Evolutionary conservation across 2,329 filamentous ascomycete species (phyloP), one percentile per base, ranked within the genome.

Genomic region (Aspergillus sp.): DNA sequence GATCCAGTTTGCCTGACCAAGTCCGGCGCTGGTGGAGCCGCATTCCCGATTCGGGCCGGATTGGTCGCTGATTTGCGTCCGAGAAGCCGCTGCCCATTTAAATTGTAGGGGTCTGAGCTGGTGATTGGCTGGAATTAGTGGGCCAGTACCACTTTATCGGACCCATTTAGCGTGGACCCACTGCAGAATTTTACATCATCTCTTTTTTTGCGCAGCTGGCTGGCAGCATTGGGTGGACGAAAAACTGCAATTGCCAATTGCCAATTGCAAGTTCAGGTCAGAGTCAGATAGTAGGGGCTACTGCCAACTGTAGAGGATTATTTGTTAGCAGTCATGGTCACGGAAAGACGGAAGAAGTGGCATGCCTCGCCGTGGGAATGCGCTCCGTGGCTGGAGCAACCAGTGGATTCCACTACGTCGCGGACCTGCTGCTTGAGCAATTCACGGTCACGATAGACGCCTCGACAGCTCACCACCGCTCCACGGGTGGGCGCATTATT

Each of bases 41-140:
- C 61, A 63, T 64, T 49, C 61, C 64, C 64, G 64, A 66, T 59
- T 66, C 64, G 64, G 64, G 57, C 64, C 63, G 64, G 64, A 59
- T 57, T 62, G 49, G 58, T 56, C 33, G 48, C 33, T 51, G 56
- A 54, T 58, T 58, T 61, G 59, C 59, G 56, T 61, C 61, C 61
- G 63, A 66, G 58, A 59, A 58, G 54, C 56, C 58, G 51, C 46
- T 58, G 24, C 48, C 44, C 56, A 50, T 55, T 58, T 57, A 59
- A 56, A 60, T 56, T 48, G 34, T 27, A 4, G 8, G 13, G 13
- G 1, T n/a, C 12, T 8, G 4, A 1, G 2, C 2, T 39, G 17
- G 1, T 58, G 39, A 64, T 61, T 65, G 63, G 64, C 11, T 19
- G 24, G 3, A 3, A 2, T 9, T 52, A 56, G 64, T 62, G 63